Percentiles rank a stretch among this genome's conserved stretches.
Evolutionary conservation across 2,329 filamentous ascomycete genomes (phyloP).

Genomic region (Nectriaceae sp.): DNA sequence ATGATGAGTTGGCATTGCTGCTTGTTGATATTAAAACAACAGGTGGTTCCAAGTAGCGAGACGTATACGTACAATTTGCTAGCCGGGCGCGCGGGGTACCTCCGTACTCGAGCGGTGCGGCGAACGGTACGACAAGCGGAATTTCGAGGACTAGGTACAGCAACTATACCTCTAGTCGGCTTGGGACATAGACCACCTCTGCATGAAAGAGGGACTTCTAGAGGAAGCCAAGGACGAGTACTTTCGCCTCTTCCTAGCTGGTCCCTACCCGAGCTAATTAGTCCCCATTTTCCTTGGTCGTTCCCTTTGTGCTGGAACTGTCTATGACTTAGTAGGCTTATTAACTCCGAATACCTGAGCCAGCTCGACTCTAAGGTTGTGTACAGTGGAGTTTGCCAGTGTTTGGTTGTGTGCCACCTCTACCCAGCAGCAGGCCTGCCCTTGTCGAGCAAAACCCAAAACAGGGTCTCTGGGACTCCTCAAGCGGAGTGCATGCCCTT

Average conservation of each 20-base stretch:
- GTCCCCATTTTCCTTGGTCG: slow-evolving; percentile 1
- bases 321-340: background rate
- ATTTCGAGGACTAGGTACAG: background rate
- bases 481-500: no score
- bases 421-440: no score
- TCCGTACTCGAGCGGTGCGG: slow-evolving; percentile 11
- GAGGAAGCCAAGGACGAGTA: no score
- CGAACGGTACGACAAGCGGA: no score
- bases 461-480: no score
- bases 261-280: background rate
- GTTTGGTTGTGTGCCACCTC: no score
- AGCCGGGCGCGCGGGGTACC: slow-evolving; percentile 23
- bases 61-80: slow-evolving; percentile 13
- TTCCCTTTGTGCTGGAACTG: slow-evolving; percentile 1
- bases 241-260: no score
- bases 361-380: background rate
- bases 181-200: background rate
- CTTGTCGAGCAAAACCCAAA: no score
- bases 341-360: background rate
- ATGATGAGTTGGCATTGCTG: slow-evolving; percentile 75
- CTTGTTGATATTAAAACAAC: slow-evolving; percentile 53
- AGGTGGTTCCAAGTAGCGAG: slow-evolving; percentile 22
- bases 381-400: slow-evolving; percentile 6
- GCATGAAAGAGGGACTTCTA: slow-evolving; percentile 4
- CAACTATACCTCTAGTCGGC: background rate